These are phyloP conservation scores for Globisporangium nunn DNA, from an alignment of 352 stramenopile species.

Conservation along the genomic window DNA sequence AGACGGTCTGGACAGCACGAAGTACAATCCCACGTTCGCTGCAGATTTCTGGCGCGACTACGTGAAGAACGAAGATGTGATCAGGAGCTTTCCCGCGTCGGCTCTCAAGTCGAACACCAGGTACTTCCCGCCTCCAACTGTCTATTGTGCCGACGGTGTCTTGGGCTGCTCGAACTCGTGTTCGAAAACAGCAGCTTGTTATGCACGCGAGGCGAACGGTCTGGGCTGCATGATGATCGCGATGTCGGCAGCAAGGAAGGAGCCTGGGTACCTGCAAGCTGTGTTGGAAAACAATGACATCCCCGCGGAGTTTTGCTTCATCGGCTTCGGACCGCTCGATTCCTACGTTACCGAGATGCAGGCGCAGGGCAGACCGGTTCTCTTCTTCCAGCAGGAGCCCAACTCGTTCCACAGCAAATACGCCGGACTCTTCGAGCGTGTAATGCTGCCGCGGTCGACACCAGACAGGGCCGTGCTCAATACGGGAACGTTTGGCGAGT, in stretches of 20 bases:
- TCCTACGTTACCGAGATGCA: slow-evolving; percentile 26
- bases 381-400: slow-evolving; percentile 49
- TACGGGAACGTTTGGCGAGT: slow-evolving; percentile 34
- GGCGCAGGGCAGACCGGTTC: slow-evolving; percentile 18
- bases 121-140: no score
- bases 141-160: slow-evolving; percentile 16
- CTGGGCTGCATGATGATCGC: slow-evolving; percentile 38
- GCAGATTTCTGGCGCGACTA: slow-evolving; percentile 49
- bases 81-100: slow-evolving; percentile 13
- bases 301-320: slow-evolving; percentile 10
- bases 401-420: slow-evolving; percentile 31
- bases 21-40: slow-evolving; percentile 15
- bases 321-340: slow-evolving; percentile 16
- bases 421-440: slow-evolving; percentile 19
- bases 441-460: slow-evolving; percentile 29
- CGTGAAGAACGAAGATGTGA: slow-evolving; percentile 1
- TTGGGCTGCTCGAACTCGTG: slow-evolving; percentile 38
- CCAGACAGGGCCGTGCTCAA: slow-evolving; percentile 12
- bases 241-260: slow-evolving; percentile 11
- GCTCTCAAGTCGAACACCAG: slow-evolving; percentile 8
- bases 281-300: slow-evolving; percentile 9
- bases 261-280: slow-evolving; percentile 29
- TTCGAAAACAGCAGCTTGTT: slow-evolving; percentile 36
- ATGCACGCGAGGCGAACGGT: slow-evolving; percentile 16
- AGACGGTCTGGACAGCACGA: neutral